Evolutionary conservation across 2,329 filamentous ascomycete genomes (phyloP), one percentile per base, ranked within the genome.

Genomic region (Beauveria sp.): DNA sequence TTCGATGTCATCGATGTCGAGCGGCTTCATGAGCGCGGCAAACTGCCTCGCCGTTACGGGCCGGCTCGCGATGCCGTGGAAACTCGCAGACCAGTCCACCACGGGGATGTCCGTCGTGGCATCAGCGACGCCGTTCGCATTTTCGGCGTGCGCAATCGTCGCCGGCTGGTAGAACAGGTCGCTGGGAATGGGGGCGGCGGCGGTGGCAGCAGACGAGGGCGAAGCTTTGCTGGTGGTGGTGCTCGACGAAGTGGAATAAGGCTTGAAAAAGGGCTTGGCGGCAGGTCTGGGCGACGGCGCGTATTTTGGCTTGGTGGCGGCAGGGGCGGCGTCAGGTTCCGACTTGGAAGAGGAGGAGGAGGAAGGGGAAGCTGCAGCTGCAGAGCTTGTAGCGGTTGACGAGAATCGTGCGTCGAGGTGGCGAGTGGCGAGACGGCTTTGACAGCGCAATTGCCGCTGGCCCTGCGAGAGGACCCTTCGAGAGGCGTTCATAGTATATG

Each of bases 1-100:
- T 79, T 99, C 95, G 61, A 99, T 87, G 75, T 98, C 93, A 53
- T 87, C 82, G 0, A 83, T 77, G 60, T 85, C 77, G 14, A 96
- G 73, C 1, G 87, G 86, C 62, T 83, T 79, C 65, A 89, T 83
- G 52, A 97, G 81, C 22, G 90, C 81, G 18, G 85, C 81, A 10
- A 84, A 82, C 59, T 88, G 83, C 74, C 92, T 88, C 51, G 85
- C 77, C 3, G 86, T 79, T 74, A 96, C 96, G 0, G 91, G 83
- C 40, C 79, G 79, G 0, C 82, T 80, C 42, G 87, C 88, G 20
- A 96, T 83, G 14, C 91, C 90, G 73, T 93, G 87, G 79, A 88
- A 96, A 16, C 90, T 96, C 54, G 83, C 86, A 22, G 88, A 85
- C 93, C 93, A 96, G 80, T 96, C 88, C 64, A 85, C 77, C 2